Base-by-base conservation (phyloP, 1,139 yeast species). In the Zygosaccharomyces pseudobailii region DNA sequence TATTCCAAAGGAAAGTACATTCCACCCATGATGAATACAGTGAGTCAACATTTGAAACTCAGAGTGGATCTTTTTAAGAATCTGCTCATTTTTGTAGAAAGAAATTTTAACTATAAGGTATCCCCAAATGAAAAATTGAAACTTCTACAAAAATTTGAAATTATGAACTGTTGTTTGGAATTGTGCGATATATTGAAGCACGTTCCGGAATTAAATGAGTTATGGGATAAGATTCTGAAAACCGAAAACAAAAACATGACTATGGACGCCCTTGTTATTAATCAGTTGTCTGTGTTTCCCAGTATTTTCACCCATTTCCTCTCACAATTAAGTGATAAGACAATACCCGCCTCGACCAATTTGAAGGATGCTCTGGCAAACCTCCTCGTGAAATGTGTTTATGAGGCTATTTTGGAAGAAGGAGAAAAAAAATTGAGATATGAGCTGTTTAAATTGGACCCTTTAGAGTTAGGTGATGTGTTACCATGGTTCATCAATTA, bases 161-260 rank as follows among this genome's bases (percentile, higher is more conserved):
- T 81, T 56, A 63, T 80, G 35, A 74, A 75, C 25, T 78, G 84
- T 4, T 78, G 84, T 0, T 63, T 68, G 41, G 71, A 69, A 21
- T 63, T 85, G 13, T 56, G 76, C 7, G 40, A 55, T 6, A 51
- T 57, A 10, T 42, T 56, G 2, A 43, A 55, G 17, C 50, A 50
- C 10, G 50, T 59, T n/a, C 46, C 51, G 4, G 53, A 45, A 6
- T 47, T 60, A 23, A 50, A 51, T 10, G 40, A 52, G 35, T 27
- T 51, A 13, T 61, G 66, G 61, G 43, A 49, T 0, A 49, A 50
- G 19, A 42, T 56, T 3, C 22, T 66, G 10, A 40, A 47, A 2
- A 32, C 35, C 22, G 17, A 20, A 6, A 43, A 46, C 20, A 38
- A 44, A 9, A 44, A 50, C 27, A 20, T 51, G 33, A 46, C 44